Base-by-base conservation (phyloP, 306 rosid species). In the Cucumis melo region DNA sequence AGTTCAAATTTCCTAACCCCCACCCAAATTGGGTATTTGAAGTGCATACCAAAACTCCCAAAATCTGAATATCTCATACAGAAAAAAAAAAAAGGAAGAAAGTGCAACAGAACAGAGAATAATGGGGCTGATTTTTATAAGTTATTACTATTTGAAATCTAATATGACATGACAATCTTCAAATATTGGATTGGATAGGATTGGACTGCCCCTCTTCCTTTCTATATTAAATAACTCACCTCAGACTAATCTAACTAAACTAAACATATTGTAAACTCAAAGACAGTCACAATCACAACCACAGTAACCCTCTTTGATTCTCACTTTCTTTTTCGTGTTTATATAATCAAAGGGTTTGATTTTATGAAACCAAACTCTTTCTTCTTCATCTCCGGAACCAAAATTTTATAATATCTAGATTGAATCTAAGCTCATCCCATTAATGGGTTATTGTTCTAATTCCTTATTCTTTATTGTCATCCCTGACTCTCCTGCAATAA, bases 401-500 rank as follows among this genome's bases (percentile, higher is more conserved):
- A 46, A 71, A 21, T 48, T 71, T 38, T 68, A 44, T 7, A 20
- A 11, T 56, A 21, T 44, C 7, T 68, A 13, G 54, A 67, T 21
- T 9, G 7, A 67, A 67, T 71, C 41, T 71, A 48, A 7, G n/a
- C 56, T 68, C 20, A 8, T 23, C 15, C 34, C 19, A 3, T 6
- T 6, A 12, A 1, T 42, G 57, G 75, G 75, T 23, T 70, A 7
- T 24, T 10, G 13, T 42, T 70, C 34, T 21, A 2, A 14, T 24
- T 80, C 79, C 81, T 88, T 92, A 55, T 86, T 56, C 81, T 89
- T 85, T 71, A 92, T 89, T 4, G 85, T 86, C 19, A 90, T 56
- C 8, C 98, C 98, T 13, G 88, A 85, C 81, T 93, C 96, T 44
- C 93, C 90, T 36, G 98, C 98, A 58, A 93, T 86, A 59, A 93